phyloP scores from a whole-genome alignment of 148 eudicot species.

The Rhododendron henanense region DNA sequence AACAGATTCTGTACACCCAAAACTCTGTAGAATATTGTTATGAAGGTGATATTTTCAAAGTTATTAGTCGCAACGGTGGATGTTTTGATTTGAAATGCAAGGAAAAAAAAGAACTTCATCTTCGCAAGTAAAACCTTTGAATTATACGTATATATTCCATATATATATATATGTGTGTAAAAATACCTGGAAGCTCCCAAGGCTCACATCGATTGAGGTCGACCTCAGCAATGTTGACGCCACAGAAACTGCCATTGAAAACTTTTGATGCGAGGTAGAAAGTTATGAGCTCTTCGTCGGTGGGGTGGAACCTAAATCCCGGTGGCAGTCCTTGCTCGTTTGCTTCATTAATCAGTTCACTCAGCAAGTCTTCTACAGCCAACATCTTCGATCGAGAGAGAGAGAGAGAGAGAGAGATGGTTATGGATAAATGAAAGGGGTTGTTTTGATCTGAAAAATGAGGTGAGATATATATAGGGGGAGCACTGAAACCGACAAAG shows the following conservation, averaged over 20 bases:
- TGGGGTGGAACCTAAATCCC: constrained; percentile 77
- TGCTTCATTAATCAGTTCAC: constrained; percentile 42
- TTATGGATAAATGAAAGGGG: neutral
- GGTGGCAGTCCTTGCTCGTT: constrained; percentile 58
- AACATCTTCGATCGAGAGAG: constrained; percentile 30
- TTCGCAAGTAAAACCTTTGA: too few species aligned
- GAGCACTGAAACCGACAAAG: constrained; percentile 37
- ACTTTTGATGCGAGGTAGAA: constrained; percentile 74
- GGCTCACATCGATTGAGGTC: constrained; percentile 83
- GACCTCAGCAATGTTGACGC: constrained; percentile 53
- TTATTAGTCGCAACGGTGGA: too few species aligned
- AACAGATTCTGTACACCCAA: too few species aligned
- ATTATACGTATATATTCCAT: neutral
- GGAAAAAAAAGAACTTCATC: too few species aligned
- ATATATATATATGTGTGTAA: too few species aligned
- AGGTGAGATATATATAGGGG: neutral
- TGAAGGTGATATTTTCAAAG: too few species aligned
- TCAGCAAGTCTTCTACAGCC: constrained; percentile 49
- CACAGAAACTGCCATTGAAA: constrained; percentile 28
- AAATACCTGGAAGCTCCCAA: constrained; percentile 83
- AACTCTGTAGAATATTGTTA: too few species aligned
- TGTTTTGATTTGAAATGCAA: too few species aligned
- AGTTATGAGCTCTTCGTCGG: constrained; percentile 75
- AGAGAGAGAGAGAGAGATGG: neutral
- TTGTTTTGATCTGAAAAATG: neutral